Conservation (phyloP, 2,329 filamentous ascomycete species). For the Colletotrichum sp. region DNA sequence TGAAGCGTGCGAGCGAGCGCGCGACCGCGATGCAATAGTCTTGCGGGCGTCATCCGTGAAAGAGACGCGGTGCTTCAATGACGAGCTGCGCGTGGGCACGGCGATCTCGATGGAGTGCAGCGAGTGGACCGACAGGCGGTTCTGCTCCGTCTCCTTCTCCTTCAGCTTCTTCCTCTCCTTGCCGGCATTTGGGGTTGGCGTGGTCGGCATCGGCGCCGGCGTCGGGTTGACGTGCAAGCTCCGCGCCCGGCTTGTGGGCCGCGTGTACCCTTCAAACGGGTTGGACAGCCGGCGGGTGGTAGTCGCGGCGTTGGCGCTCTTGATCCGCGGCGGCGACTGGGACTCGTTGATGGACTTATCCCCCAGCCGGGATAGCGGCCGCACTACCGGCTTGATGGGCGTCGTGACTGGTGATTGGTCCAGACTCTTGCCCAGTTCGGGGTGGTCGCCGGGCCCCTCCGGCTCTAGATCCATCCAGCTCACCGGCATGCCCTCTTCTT, state of each 20-base stretch:
- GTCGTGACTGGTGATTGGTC: constrained; percentile 11
- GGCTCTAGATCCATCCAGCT: constrained; percentile 26
- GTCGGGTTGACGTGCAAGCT: constrained; percentile 13
- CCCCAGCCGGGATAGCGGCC: constrained; percentile 14
- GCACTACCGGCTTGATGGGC: constrained; percentile 14
- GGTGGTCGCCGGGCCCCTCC: constrained; percentile 9
- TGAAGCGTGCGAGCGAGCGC: neutral
- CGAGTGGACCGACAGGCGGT: neutral
- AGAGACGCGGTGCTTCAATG: constrained; percentile 14
- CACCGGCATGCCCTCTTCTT: neutral
- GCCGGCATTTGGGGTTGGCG: neutral
- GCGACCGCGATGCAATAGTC: neutral
- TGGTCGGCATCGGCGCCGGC: neutral
- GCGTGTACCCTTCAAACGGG: constrained; percentile 18
- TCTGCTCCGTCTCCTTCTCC: neutral
- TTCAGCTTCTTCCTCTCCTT: neutral
- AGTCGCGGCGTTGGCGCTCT: constrained; percentile 16
- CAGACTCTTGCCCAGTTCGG: constrained; percentile 17
- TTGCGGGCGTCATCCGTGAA: constrained; percentile 12
- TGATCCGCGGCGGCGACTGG: constrained; percentile 11
- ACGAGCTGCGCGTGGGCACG: constrained; percentile 19
- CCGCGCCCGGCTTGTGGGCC: constrained; percentile 15
- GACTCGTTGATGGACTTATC: constrained; percentile 17
- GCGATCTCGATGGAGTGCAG: constrained; percentile 11
- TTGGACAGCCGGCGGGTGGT: constrained; percentile 1